These are phyloP conservation scores for Cladophialophora bantiana DNA, from an alignment of 2,329 filamentous ascomycete genomes.

Conservation along the genomic window DNA sequence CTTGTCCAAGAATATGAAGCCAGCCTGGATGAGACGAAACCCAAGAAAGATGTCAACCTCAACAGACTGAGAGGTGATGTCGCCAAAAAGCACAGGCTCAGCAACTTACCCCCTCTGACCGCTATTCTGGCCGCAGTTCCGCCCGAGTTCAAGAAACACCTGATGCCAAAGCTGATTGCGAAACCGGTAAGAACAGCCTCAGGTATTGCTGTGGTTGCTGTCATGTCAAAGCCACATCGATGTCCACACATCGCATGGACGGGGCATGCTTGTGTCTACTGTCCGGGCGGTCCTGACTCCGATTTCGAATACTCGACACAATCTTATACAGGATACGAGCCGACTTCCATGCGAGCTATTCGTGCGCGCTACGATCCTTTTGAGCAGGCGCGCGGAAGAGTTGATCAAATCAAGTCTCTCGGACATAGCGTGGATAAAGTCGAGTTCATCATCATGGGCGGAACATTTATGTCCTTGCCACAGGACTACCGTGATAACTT, in stretches of 20 bases:
- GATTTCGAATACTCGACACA: conserved; percentile 99
- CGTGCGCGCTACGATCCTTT: conserved; percentile 97
- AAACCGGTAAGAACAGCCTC: conserved; percentile 97
- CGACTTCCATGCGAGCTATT: conserved; percentile 97
- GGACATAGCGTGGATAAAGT: conserved; percentile 99
- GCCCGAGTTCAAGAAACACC: conserved; percentile 99
- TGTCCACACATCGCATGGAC: conserved; percentile 99
- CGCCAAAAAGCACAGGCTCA: conserved; percentile 89
- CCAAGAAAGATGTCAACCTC: conserved; percentile 87
- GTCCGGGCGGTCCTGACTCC: conserved; percentile 93
- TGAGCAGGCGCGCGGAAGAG: conserved; percentile 92
- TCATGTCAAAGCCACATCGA: conserved; percentile 99
- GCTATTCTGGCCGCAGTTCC: conserved; percentile 98
- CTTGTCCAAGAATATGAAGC: conserved; percentile 94
- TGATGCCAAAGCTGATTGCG: conserved; percentile 91
- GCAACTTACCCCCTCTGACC: conserved; percentile 86
- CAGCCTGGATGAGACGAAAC: conserved; percentile 72
- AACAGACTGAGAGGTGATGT: conserved; percentile 86
- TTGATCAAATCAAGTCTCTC: conserved; percentile 94
- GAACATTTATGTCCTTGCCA: conserved; percentile 96
- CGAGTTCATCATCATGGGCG: conserved; percentile 99
- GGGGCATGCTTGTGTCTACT: conserved; percentile 95
- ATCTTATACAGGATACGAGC: conserved; percentile 98
- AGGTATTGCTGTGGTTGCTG: conserved; percentile 95
- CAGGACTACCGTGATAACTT: conserved; percentile 91